Base-by-base conservation (phyloP, 2,329 filamentous ascomycete genomes). In the Cordyceps cicadae region DNA sequence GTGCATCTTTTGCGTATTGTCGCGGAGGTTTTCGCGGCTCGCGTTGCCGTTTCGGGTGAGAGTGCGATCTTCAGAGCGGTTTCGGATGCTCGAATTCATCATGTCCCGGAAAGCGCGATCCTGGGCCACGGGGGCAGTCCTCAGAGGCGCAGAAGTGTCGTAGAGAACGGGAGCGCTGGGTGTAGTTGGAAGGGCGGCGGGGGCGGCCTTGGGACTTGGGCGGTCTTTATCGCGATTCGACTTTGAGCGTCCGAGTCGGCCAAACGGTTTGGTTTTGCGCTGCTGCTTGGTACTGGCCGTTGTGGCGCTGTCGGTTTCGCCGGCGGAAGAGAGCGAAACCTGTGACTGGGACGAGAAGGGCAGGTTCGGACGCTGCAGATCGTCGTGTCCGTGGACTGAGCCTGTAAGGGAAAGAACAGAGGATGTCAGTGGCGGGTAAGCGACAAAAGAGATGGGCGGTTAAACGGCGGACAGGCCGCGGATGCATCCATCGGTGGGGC, bases 31-130 rank as follows among this genome's bases (percentile, higher is more conserved):
- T 45, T 79, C 78, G 68, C 75, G 77, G 63, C 74, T 74, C 29
- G 68, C 66, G 15, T 74, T 71, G 14, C 70, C 69, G 51, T 83
- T 80, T 62, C 80, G 75, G 24, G 72, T 68, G 17, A 73, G 69
- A 19, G 77, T 72, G 66, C 89, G 84, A 70, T 95, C 90, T 63
- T 86, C 85, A 3, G 89, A 92, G 66, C 87, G 86, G 66, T 89
- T 90, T 63, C 89, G 82, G 60, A 80, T 73, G 26, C 80, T 79
- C 34, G 87, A 84, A 64, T 76, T 79, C 77, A 89, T 87, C 76
- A 87, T 87, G 50, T 87, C 83, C 66, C 84, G 82, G 67, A 87
- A 85, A 3, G 85, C 81, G 66, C 86, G 83, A 61, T 92, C 89
- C 66, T 84, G 82, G 43, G 74, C 81, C 39, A 86, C 72, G 1